Percentiles rank a stretch among this genome's conserved stretches.
Conservation (phyloP, 2,329 filamentous ascomycete species). For the Cladorrhinum sp. region DNA sequence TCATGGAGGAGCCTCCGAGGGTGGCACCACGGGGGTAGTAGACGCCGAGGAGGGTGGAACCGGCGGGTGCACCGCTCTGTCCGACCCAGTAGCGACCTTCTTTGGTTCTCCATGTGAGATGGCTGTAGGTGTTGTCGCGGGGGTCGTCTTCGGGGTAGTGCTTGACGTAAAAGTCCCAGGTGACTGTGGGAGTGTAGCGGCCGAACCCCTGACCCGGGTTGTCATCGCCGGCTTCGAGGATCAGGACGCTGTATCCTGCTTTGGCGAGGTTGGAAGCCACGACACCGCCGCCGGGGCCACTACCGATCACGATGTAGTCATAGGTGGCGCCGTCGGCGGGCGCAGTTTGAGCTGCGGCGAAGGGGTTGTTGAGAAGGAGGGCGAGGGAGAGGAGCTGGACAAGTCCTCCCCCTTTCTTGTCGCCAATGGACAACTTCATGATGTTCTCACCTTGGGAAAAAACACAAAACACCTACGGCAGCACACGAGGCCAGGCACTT, state of each 20-base stretch:
- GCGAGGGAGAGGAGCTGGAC: slow-evolving; percentile 7
- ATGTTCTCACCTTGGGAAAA: neutral
- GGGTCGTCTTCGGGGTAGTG: slow-evolving; percentile 47
- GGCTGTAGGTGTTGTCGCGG: slow-evolving; percentile 47
- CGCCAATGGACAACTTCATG: slow-evolving; percentile 13
- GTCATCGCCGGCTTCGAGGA: slow-evolving; percentile 53
- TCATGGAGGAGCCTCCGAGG: slow-evolving; percentile 33
- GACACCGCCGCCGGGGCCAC: slow-evolving; percentile 50
- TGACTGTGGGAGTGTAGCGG: slow-evolving; percentile 45
- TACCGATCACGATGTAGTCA: slow-evolving; percentile 55
- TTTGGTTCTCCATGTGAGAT: slow-evolving; percentile 34
- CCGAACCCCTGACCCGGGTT: slow-evolving; percentile 45
- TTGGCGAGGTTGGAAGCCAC: slow-evolving; percentile 50
- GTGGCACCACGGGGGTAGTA: slow-evolving; percentile 34
- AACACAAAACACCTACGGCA: too few species aligned
- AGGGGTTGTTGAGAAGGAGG: slow-evolving; percentile 6
- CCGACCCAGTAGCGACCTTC: slow-evolving; percentile 33
- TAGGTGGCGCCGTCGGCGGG: slow-evolving; percentile 33
- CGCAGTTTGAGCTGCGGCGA: slow-evolving; percentile 4
- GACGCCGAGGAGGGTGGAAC: slow-evolving; percentile 31
- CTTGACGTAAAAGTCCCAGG: slow-evolving; percentile 56
- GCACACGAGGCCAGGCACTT: neutral
- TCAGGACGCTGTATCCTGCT: slow-evolving; percentile 50
- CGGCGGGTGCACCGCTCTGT: slow-evolving; percentile 28
- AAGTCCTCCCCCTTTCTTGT: slow-evolving; percentile 3